Base-by-base conservation (phyloP, 176 grass and related monocot species). In the Rhynchospora breviuscula region DNA sequence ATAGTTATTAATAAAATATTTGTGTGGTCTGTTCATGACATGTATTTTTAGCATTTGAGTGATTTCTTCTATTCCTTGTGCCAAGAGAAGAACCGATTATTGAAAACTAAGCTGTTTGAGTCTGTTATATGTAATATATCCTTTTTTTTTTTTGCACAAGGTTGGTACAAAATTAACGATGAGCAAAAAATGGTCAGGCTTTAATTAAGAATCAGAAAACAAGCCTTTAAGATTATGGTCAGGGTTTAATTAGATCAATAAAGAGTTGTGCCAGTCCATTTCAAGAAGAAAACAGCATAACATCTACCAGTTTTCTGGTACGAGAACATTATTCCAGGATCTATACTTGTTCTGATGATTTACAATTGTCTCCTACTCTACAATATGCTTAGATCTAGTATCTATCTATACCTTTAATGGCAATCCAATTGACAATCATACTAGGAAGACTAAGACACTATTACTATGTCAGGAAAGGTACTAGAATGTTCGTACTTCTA, bases 61-160 rank as follows among this genome's bases (percentile, higher is more conserved):
- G 59, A 52, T 60, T 82, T 64, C 61, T 44, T 80, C 78, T 80
- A 54, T 80, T 80, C 77, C 11, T 35, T 14, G 14, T 61, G 23
- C n/a, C 15, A 80, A 61, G 76, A 11, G 22, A n/a, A 59, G 17
- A 80, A 65, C 13, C 59, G 8, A 52, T 82, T 67, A 82, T 82
- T 82, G 60, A 64, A 21, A 82, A 66, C 45, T 29, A 47, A 49
- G 44, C n/a, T 66, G 40, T 49, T 53, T 65, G 46, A 82, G 22
- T 23, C 23, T 54, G 23, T 77, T 75, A 71, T 77, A 17, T 77
- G 11, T 22, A 56, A 31, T 31, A 77, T 76, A 53, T 75, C 9
- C 26, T 76, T 76, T 12, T 26, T 76, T 12, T 26, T 0, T 76
- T 53, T 76, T 54, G 22, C 72, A 76, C 13, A 52, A 75, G 15